phyloP scores from a whole-genome alignment of 306 rosid genomes.

The Cyclanthera cordifolia region DNA sequence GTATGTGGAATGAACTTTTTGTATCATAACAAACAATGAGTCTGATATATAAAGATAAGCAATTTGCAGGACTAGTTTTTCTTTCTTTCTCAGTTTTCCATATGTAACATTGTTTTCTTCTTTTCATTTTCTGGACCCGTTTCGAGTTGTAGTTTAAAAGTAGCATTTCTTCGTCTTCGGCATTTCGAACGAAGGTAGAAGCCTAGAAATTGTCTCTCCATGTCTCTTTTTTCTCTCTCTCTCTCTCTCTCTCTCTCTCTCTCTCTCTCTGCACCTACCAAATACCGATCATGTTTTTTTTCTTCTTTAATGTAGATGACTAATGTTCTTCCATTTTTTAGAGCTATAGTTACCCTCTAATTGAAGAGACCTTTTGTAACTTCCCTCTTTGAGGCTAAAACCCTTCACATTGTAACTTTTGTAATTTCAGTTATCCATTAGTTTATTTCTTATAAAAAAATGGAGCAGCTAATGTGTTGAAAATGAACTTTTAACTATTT shows the following conservation, averaged over 20 bases:
- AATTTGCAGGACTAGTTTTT: conserved; percentile 6
- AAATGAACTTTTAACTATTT: not conserved
- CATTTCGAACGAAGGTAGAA: not conserved
- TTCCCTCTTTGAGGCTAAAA: too few species aligned
- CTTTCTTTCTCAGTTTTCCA: conserved; percentile 10
- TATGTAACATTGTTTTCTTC: not conserved
- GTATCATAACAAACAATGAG: conserved; percentile 13
- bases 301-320: too few species aligned
- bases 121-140: not conserved
- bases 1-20: conserved; percentile 16
- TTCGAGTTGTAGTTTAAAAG: conserved; percentile 6
- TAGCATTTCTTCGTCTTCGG: conserved; percentile 4
- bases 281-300: too few species aligned
- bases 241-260: not conserved
- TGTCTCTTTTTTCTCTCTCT: not conserved
- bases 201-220: not conserved
- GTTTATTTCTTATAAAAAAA: too few species aligned
- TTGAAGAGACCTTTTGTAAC: too few species aligned
- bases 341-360: too few species aligned
- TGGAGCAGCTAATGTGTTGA: not conserved
- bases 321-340: too few species aligned
- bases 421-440: too few species aligned
- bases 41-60: conserved; percentile 14
- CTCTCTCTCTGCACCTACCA: not conserved
- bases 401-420: too few species aligned